Percentiles rank a stretch among this genome's conserved stretches.
phyloP scores from a whole-genome alignment of 345 rosid species.

The Salix koriyanagi region DNA sequence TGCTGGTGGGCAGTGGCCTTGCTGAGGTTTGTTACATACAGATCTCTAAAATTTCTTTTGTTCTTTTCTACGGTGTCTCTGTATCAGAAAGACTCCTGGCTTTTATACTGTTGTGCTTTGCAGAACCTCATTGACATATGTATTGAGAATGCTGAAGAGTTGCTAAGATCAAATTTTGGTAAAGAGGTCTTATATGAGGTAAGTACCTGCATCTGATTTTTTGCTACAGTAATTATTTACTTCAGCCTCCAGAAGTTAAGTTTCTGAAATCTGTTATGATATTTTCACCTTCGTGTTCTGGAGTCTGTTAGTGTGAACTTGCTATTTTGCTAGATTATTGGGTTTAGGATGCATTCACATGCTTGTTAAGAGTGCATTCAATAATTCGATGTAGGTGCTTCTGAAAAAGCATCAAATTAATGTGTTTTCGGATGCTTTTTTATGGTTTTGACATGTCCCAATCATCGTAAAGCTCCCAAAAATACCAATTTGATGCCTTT shows the following conservation, averaged over 20 bases:
- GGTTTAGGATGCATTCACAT: too few relatives aligned
- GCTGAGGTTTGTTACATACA: constrained; percentile 63
- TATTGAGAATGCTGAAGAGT: constrained; percentile 55
- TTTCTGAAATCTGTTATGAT: neutral
- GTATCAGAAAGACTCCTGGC: neutral
- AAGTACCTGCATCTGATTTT: constrained; percentile 8
- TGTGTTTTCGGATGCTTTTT: too few relatives aligned
- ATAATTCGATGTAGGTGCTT: too few relatives aligned
- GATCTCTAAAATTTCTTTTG: neutral
- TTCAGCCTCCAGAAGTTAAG: neutral
- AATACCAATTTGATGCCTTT: too few relatives aligned
- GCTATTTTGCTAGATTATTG: neutral
- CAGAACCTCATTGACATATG: constrained; percentile 73
- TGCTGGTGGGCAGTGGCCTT: constrained; percentile 74
- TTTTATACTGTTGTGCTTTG: constrained; percentile 20
- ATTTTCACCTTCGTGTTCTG: neutral
- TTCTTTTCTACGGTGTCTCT: neutral
- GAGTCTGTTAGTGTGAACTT: neutral
- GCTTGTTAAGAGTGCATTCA: too few relatives aligned
- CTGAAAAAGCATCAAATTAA: too few relatives aligned
- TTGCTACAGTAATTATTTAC: neutral
- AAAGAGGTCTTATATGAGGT: constrained; percentile 85
- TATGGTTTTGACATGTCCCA: too few relatives aligned
- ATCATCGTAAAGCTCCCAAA: too few relatives aligned
- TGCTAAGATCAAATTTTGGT: constrained; percentile 68